Base-by-base conservation (phyloP, 176 grass and related monocot genomes). In the Avena insularis region DNA sequence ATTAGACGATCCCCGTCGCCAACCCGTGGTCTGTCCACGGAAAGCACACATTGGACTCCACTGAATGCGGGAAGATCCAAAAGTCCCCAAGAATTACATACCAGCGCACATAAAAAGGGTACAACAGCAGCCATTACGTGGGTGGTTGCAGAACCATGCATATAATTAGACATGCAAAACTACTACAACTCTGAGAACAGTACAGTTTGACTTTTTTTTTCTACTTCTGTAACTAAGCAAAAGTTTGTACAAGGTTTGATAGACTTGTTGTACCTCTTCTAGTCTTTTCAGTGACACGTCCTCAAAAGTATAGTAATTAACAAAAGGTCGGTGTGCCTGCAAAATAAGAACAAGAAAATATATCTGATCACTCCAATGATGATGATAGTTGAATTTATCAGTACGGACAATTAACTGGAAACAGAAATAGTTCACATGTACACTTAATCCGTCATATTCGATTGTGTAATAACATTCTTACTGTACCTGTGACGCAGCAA, bases 241-340 rank as follows among this genome's bases (percentile, higher is more conserved):
- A 80, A 64, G 19, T 50, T 29, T 84, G 27, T 38, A 74, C 66
- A 87, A 9, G 31, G 3, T 4, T 8, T 5, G 0, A 84, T 20
- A 51, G 40, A 68, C 31, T 19, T 43, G 58, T n/a, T 12, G 33
- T 90, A 98, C 96, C 96, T 94, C 80, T 87, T 90, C 67, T 89
- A 98, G 50, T 89, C 85, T 89, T 84, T 77, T 33, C 58, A 98
- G 74, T 3, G 96, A 91, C 29, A 60, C 65, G 33, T 84, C 90
- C 87, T 87, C 92, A 81, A 96, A 96, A 53, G 89, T 92, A 78
- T 98, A 96, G 85, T 98, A 98, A 79, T 98, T 93, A 65, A 96
- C 83, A 78, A 94, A 96, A 73, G 93, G 90, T 33, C 93, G 90
- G 3, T 77, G 58, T 14, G 93, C 93, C 96, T 98, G 89, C 86